phyloP scores from a whole-genome alignment of 2,329 filamentous ascomycete genomes.

The Sporothrix curviconia region DNA sequence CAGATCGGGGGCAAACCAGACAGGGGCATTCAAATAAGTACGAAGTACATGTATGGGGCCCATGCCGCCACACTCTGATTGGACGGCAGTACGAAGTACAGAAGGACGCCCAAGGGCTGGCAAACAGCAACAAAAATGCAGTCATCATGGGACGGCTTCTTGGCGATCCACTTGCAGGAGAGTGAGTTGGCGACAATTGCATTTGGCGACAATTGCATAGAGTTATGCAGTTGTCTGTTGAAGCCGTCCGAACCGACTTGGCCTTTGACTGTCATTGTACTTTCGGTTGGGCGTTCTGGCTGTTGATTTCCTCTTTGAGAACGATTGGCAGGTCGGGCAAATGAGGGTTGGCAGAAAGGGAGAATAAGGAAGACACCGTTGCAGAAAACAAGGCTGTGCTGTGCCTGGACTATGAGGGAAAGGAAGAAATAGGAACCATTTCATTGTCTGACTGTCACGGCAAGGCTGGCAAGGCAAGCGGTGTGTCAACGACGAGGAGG shows the following conservation, averaged over 20 bases:
- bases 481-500: too few species aligned
- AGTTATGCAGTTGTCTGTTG: too few species aligned
- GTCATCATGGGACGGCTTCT: neutral
- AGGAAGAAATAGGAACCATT: neutral
- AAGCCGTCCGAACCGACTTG: slow-evolving; percentile 3
- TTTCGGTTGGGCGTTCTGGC: neutral
- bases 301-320: neutral
- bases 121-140: neutral
- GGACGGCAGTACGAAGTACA: too few species aligned
- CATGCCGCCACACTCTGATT: neutral
- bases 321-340: neutral
- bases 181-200: too few species aligned
- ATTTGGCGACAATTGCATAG: too few species aligned
- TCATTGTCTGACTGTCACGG: neutral
- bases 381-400: neutral
- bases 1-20: too few species aligned
- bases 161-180: neutral
- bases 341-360: neutral
- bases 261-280: too few species aligned
- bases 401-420: too few species aligned
- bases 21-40: too few species aligned
- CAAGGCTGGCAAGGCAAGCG: neutral
- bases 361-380: neutral
- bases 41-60: too few species aligned
- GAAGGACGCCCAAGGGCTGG: neutral